Evolutionary conservation across 805 yeast species (phyloP), one percentile per base, ranked within the genome.

Genomic region (Yamadazyma paraphyllophila): DNA sequence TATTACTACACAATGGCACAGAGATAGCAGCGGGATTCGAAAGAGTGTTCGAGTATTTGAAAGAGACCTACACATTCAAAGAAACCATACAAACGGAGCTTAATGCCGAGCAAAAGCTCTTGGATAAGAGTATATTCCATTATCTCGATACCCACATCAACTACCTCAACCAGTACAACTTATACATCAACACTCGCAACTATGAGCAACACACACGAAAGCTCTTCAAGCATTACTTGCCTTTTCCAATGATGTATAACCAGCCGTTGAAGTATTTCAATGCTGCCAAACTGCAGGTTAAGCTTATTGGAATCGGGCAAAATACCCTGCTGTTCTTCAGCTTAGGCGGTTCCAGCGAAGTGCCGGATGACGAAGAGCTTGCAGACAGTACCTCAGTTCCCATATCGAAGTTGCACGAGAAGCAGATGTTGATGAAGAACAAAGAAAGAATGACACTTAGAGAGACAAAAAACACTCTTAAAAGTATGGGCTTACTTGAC

Each of bases 181-280:
- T 81, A 30, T 51, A 38, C 34, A 46, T 51, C 20, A 44, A 44
- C 26, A 38, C 39, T 15, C 70, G 74, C 13, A 85, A 85, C 59
- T 85, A 83, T 60, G 85, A 80, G 47, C 59, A 67, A 10, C 82
- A 74, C 53, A 78, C 89, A 3, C 70, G 88, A 49, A 75, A 76
- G 16, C 54, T 76, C 13, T 83, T 83, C 57, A 66, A 71, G 36
- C 53, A 66, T 3, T 73, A 78, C 45, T 61, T 84, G 14, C 84
- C 87, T 6, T 85, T 85, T 65, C 92, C 91, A 8, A 74, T 83
- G 77, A 87, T 84, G 76, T 85, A 84, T 58, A 78, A 78, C 49
- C 80, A 83, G 16, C 90, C 91, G 1, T 51, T 80, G 32, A 66
- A 63, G 35, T 69, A 71, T 46, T 72, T 71, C 53, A 57, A 61